Percentiles rank a stretch among this genome's conserved stretches.
Conservation (phyloP, 2,329 filamentous ascomycete genomes). For the Fusarium sp. region DNA sequence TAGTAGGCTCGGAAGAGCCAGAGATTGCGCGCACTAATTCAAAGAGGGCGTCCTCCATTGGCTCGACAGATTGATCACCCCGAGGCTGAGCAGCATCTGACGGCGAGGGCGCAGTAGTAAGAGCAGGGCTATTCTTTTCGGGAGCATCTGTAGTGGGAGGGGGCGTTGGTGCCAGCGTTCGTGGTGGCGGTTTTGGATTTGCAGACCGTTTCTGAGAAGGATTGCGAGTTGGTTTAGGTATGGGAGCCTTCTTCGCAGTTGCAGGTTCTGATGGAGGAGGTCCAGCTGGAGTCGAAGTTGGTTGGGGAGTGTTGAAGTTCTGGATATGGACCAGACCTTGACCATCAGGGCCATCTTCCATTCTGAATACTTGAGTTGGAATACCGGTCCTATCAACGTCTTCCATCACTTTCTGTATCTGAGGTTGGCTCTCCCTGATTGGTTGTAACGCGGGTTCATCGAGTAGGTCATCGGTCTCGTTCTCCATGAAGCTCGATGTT, state of each 20-base stretch:
- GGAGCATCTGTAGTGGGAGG: constrained; percentile 56
- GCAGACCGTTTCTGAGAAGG: constrained; percentile 40
- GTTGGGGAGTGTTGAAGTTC: constrained; percentile 52
- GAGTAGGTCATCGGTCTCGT: constrained; percentile 77
- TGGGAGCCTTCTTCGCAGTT: constrained; percentile 36
- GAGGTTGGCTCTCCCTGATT: constrained; percentile 52
- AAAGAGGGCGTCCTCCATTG: constrained; percentile 34
- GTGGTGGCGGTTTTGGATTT: constrained; percentile 39
- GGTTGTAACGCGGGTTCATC: constrained; percentile 69
- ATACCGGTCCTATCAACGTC: constrained; percentile 54
- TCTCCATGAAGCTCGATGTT: constrained; percentile 89
- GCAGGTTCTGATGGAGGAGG: constrained; percentile 39
- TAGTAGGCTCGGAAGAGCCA: constrained; percentile 34
- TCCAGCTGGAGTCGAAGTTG: constrained; percentile 40
- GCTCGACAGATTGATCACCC: constrained; percentile 6
- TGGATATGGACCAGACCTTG: constrained; percentile 55
- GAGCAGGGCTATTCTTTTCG: constrained; percentile 53
- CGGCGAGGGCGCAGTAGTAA: constrained; percentile 27
- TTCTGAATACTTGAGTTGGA: constrained; percentile 60
- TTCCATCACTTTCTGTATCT: constrained; percentile 46
- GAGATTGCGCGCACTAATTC: constrained; percentile 42
- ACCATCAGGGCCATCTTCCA: constrained; percentile 54
- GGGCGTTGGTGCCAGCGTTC: constrained; percentile 53
- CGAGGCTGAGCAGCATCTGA: constrained; percentile 20
- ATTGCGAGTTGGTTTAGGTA: constrained; percentile 22